Evolutionary conservation across 441 rosid genomes (phyloP), one percentile per base, ranked within the genome.

Genomic region (Euphorbia corollata): DNA sequence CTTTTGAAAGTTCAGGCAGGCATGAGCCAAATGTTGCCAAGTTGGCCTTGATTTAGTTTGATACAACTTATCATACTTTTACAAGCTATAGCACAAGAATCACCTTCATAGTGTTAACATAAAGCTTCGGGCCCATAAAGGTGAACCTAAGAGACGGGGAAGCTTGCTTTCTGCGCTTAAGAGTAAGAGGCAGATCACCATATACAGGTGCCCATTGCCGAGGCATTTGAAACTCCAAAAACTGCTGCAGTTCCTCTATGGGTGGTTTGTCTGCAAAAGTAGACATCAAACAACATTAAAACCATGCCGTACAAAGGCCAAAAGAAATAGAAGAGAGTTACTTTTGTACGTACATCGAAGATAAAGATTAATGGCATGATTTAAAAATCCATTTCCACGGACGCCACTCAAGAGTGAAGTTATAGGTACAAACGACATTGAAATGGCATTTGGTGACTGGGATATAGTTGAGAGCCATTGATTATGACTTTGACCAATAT

Each of bases 131-230:
- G 68, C 99, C 99, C 96, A 91, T 79, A 54, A 91, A 71, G 77
- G 84, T 76, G 78, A 93, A 93, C 75, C 85, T 86, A 74, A 93
- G 96, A 24, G 86, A 80, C 0, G 99, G 97, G 38, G 88, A 78
- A 55, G 82, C 75, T 60, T 85, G 89, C 72, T 83, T 93, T 65
- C 82, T 74, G 72, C 80, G 82, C 80, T 82, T 84, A 58, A 84
- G 92, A 53, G 89, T 83, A 51, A 93, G 96, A 70, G 97, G 96
- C 61, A 91, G 89, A 74, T 91, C 96, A 32, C 92, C 78, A 20
- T 89, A 93, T 30, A 85, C 82, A 0, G 97, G 96, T 68, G 97
- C 97, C 99, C 99, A 93, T 69, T 86, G 89, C 72, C 97, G 87
- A 68, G 96, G 96, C 68, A 93, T 79, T 71, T 91, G 97, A 78